Evolutionary conservation across 2,329 filamentous ascomycete species (phyloP).

Genomic region (Colletotrichum cordylinicola): DNA sequence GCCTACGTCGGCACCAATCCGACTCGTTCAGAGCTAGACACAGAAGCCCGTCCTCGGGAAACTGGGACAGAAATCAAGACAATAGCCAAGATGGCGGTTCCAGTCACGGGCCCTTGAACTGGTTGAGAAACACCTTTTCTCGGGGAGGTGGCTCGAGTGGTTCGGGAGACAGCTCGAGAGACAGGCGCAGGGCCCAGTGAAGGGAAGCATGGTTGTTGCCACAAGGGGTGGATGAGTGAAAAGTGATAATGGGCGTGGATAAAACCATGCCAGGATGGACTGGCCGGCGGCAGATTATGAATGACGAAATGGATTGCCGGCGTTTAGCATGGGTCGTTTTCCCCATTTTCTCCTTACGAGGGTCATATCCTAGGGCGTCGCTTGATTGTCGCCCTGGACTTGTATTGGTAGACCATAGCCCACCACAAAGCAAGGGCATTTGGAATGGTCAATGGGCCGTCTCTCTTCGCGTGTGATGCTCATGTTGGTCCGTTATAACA

Average conservation of each 20-base stretch:
- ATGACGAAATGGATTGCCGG: conserved; percentile 14
- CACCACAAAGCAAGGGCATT: neutral
- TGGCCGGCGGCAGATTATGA: neutral
- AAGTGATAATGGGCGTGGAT: neutral
- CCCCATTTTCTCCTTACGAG: neutral
- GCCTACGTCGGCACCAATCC: conserved; percentile 33
- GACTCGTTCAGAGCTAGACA: conserved; percentile 37
- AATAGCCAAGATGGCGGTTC: conserved; percentile 34
- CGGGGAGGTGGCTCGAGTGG: conserved; percentile 23
- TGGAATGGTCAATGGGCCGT: neutral
- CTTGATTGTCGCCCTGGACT: neutral
- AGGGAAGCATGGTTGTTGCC: neutral
- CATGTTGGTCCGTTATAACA: too few species aligned
- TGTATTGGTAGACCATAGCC: conserved; percentile 8
- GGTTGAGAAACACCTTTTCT: conserved; percentile 49
- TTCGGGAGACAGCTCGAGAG: conserved; percentile 7
- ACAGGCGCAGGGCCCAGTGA: neutral
- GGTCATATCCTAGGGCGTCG: neutral
- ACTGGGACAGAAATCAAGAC: conserved; percentile 29
- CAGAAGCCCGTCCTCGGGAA: conserved; percentile 43
- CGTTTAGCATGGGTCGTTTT: conserved; percentile 14
- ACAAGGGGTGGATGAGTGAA: neutral
- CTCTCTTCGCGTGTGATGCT: neutral
- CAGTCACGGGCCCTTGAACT: conserved; percentile 44
- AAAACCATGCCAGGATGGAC: neutral